phyloP scores from a whole-genome alignment of 768 basidiomycete species.

The Lentinula raphanica region DNA sequence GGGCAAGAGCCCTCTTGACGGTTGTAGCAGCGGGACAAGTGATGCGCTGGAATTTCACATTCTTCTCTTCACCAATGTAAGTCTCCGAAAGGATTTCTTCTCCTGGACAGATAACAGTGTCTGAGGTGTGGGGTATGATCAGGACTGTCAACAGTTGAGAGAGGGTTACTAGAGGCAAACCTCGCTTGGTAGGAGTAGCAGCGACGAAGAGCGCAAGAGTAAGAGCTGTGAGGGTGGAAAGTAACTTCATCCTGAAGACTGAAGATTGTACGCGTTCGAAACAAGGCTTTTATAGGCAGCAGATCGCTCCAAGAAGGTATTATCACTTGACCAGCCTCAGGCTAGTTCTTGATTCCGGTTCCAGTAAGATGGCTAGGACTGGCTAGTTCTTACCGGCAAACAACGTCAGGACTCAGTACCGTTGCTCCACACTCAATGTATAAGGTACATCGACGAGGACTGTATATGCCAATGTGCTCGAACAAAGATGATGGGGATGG shows the following conservation, averaged over 20 bases:
- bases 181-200: not conserved
- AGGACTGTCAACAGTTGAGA: no score
- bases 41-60: constrained; percentile 34
- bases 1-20: constrained; percentile 2
- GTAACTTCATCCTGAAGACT: not conserved
- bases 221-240: not conserved
- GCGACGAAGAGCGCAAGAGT: not conserved
- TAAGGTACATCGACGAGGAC: no score
- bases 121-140: no score
- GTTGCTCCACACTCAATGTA: no score
- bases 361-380: not conserved
- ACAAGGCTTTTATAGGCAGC: not conserved
- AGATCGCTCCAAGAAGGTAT: not conserved
- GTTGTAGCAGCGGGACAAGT: constrained; percentile 24
- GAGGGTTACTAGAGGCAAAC: not conserved
- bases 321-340: not conserved
- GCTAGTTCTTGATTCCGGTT: not conserved
- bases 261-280: not conserved
- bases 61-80: constrained; percentile 36
- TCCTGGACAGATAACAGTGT: not conserved
- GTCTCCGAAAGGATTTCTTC: constrained; percentile 16
- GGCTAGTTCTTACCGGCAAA: not conserved
- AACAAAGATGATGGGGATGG: not conserved
- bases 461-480: no score
- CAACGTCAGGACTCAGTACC: no score